Base-by-base conservation (phyloP, 352 stramenopile species). In the Globisporangium sylvaticum region DNA sequence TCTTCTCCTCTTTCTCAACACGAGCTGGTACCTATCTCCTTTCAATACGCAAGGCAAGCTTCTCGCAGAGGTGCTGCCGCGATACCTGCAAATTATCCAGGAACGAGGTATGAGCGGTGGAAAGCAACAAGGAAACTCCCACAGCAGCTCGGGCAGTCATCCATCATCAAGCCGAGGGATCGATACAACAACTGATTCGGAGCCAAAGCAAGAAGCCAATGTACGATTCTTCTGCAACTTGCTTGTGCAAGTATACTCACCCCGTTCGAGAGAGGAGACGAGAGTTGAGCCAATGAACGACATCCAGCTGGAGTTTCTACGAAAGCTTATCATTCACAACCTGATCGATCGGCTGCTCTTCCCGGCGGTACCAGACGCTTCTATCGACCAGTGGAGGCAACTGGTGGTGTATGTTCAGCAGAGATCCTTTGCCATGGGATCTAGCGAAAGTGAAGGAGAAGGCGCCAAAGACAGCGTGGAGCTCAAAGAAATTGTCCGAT, bases 191-290 rank as follows among this genome's bases (percentile, higher is more conserved):
- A 70, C 70, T 59, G 63, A 46, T 74, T 64, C 37, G 20, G 67
- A 76, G 54, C 18, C 64, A 20, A 77, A 76, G 14, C 60, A 73
- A 22, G 74, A 76, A 54, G 74, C 84, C n/a, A 81, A 93, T 32
- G 80, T 90, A 1, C 74, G 64, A 22, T 92, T 93, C 69, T 93
- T 93, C 52, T 95, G 88, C 69, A 87, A 85, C 37, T 65, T 94
- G 37, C 77, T 92, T 34, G 77, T 87, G 12, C 80, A 94, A 68
- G 72, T 91, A 1, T 94, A 94, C 37, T 69, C 74, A 2, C 62
- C 68, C 58, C 67, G 69, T 4, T 56, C 58, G 8, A 34, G 64
- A 10, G 61, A 67, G 31, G 66, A 71, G 8, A 62, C 63, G 1
- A 73, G 77, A 24, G 75, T 74, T 27, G 72, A 74, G 6, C 27